A percentile compares a stretch with the other conserved stretches of the same genome.
These are phyloP conservation scores for Sporopachydermia lactativora DNA, from an alignment of 805 yeast genomes.

Conservation along the genomic window DNA sequence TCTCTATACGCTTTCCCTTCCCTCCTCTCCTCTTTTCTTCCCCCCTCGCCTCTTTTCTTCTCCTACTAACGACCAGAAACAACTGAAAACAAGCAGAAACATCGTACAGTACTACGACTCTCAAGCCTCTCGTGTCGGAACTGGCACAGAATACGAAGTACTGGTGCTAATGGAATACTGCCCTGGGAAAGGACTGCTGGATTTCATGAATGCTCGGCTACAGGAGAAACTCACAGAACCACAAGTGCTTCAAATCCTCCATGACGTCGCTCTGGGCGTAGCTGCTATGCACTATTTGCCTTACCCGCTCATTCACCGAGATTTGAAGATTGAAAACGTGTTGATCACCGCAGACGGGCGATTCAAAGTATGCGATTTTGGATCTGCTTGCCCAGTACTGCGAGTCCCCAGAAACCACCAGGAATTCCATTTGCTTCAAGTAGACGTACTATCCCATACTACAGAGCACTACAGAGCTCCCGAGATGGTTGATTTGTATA, in stretches of 20 bases:
- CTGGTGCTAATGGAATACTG: slow-evolving; percentile 73
- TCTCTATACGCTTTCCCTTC: too few species aligned
- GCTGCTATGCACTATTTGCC: slow-evolving; percentile 61
- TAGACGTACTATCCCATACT: slow-evolving; percentile 64
- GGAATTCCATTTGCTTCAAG: slow-evolving; percentile 44
- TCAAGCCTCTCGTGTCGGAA: slow-evolving; percentile 47
- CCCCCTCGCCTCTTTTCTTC: too few species aligned
- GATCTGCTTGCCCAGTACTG: slow-evolving; percentile 55
- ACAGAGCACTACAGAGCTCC: slow-evolving; percentile 81
- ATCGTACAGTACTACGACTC: slow-evolving; percentile 65
- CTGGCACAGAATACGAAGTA: slow-evolving; percentile 47
- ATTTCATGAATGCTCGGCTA: slow-evolving; percentile 63
- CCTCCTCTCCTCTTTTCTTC: too few species aligned
- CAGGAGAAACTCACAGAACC: slow-evolving; percentile 51
- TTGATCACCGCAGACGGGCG: slow-evolving; percentile 42
- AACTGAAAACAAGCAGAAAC: slow-evolving; percentile 37
- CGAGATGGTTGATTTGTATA: slow-evolving; percentile 64
- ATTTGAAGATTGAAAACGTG: slow-evolving; percentile 73
- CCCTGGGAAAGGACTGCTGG: slow-evolving; percentile 59
- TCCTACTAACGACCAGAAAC: slow-evolving; percentile 22
- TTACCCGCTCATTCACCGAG: slow-evolving; percentile 67
- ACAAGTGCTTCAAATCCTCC: slow-evolving; percentile 56
- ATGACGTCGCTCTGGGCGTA: slow-evolving; percentile 57
- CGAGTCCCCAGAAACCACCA: slow-evolving; percentile 49
- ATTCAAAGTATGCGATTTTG: slow-evolving; percentile 71